Conservation (phyloP, 2,329 filamentous ascomycete species). For the Orbilia brochopaga region DNA sequence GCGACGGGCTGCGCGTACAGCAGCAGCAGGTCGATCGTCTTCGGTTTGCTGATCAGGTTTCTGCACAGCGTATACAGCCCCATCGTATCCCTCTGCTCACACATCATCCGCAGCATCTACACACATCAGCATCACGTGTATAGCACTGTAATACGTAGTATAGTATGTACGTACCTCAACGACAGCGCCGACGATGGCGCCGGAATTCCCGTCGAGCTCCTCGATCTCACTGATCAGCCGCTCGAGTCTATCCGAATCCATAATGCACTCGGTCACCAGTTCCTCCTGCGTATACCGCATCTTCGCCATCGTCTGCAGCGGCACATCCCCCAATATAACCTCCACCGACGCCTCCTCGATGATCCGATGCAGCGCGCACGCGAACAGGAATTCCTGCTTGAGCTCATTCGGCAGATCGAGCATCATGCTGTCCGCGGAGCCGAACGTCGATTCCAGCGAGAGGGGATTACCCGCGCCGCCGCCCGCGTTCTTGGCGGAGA, state of each 20-base stretch:
- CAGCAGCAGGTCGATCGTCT: conserved; percentile 75
- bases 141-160: not conserved
- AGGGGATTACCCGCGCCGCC: conserved; percentile 63
- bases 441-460: conserved; percentile 66
- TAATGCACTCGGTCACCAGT: conserved; percentile 77
- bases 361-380: conserved; percentile 86
- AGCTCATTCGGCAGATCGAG: conserved; percentile 66
- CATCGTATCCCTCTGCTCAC: conserved; percentile 76
- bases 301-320: conserved; percentile 75
- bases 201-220: conserved; percentile 74
- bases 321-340: conserved; percentile 79
- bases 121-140: not conserved
- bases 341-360: conserved; percentile 79
- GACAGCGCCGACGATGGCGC: conserved; percentile 54
- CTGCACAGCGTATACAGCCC: conserved; percentile 76
- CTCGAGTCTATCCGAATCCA: conserved; percentile 76
- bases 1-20: conserved; percentile 73
- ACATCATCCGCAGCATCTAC: conserved; percentile 72
- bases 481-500: conserved; percentile 67
- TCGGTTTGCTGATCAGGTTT: conserved; percentile 73
- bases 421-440: conserved; percentile 60
- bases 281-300: conserved; percentile 78
- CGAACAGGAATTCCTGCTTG: conserved; percentile 82
- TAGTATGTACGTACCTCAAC: conserved; percentile 47
- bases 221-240: conserved; percentile 67